Evolutionary conservation across 768 basidiomycete species (phyloP).

Genomic region (Lanmaoa rubissima): DNA sequence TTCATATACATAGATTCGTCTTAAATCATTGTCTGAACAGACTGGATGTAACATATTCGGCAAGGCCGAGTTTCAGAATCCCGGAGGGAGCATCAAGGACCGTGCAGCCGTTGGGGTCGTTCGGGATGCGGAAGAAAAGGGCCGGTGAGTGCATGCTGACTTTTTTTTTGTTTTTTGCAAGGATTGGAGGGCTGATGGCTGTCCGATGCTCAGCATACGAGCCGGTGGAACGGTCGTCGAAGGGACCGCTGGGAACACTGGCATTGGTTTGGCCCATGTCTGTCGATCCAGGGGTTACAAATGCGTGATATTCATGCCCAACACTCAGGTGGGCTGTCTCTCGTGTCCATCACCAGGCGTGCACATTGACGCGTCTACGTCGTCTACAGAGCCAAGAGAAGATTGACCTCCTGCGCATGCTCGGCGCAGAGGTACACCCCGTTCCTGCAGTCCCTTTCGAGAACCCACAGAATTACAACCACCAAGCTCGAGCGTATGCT

Average conservation of each 20-base stretch:
- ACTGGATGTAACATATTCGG: constrained; percentile 84
- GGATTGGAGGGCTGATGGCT: not conserved
- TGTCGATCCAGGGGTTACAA: constrained; percentile 91
- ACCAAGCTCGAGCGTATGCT: constrained; percentile 91
- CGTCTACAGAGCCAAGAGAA: constrained; percentile 85
- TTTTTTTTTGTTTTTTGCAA: not conserved
- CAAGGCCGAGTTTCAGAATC: constrained; percentile 99
- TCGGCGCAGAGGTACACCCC: constrained; percentile 94
- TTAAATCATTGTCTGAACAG: constrained; percentile 77
- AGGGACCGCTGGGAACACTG: constrained; percentile 98
- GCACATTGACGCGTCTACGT: not conserved
- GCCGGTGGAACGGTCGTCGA: constrained; percentile 97
- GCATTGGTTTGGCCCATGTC: constrained; percentile 93
- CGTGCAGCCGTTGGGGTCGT: constrained; percentile 91
- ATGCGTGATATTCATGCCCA: constrained; percentile 99
- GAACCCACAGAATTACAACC: constrained; percentile 95
- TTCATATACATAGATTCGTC: constrained; percentile 60
- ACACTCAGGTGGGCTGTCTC: constrained; percentile 66
- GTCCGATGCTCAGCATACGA: constrained; percentile 51
- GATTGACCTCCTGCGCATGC: constrained; percentile 95
- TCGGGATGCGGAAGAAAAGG: constrained; percentile 80
- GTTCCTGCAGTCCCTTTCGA: constrained; percentile 97
- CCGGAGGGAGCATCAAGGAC: constrained; percentile 97
- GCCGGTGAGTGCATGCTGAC: constrained; percentile 50
- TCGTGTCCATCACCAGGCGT: not conserved